Conservation (phyloP, 371 early-diverging fungal species). For the Batkoa obscura region DNA sequence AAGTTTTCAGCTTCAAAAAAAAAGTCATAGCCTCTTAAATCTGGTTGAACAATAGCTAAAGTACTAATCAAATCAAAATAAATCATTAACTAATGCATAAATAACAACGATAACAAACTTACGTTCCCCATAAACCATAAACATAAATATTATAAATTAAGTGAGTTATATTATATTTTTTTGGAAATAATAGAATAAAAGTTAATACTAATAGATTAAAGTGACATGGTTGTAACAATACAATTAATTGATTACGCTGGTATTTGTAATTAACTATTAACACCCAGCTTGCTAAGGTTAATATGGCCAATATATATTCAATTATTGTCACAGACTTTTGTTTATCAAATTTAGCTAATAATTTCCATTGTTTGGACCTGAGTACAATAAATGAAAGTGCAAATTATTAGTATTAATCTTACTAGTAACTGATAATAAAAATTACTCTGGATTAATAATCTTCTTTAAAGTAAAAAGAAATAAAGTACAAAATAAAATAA, state of each 20-base stretch:
- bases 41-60: slow-evolving; percentile 31
- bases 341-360: not conserved
- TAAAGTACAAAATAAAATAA: no score
- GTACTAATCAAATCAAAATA: slow-evolving; percentile 13
- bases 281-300: not conserved
- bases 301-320: not conserved
- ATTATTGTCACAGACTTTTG: not conserved
- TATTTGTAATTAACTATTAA: not conserved
- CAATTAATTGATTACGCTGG: not conserved
- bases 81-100: not conserved
- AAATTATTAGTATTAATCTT: not conserved
- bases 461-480: no score
- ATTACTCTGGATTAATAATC: not conserved
- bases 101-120: slow-evolving; percentile 5
- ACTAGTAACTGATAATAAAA: not conserved
- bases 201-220: slow-evolving; percentile 31
- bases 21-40: slow-evolving; percentile 27
- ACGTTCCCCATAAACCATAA: slow-evolving; percentile 37
- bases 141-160: slow-evolving; percentile 34
- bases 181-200: slow-evolving; percentile 21
- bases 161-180: slow-evolving; percentile 20
- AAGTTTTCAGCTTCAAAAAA: slow-evolving; percentile 34
- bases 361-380: not conserved
- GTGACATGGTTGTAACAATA: slow-evolving; percentile 39
- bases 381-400: not conserved